Base-by-base conservation (phyloP, 768 basidiomycete genomes). In the Termitomyces sp. region DNA sequence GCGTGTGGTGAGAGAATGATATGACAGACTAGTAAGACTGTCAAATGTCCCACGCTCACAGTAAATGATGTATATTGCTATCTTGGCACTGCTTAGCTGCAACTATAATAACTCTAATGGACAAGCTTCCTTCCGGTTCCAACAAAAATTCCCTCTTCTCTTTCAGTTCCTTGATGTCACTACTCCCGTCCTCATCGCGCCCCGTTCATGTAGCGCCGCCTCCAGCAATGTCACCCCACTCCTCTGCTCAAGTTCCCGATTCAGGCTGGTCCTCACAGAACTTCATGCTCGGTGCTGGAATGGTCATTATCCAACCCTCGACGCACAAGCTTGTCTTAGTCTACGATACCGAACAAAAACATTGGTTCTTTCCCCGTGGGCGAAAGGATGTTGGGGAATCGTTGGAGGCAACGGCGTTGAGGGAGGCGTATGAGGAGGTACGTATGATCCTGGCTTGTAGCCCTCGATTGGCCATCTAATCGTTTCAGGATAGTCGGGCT, bases 371-470 rank as follows among this genome's bases (percentile, higher is more conserved):
- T 4, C 87, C 87, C 0, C 78, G 78, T 53, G 87, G 87, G 8
- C 70, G 87, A 48, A 89, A 88, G 68, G 87, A 89, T 67, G 63
- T 82, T 0, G 85, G 85, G 6, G 87, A 89, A 72, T 79, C 78
- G 2, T 67, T 87, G 30, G 86, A 87, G 65, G 68, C 78, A 48
- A 67, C 86, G 0, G 86, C 82, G 0, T 68, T 88, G 42, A 72
- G 87, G 47, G 87, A 88, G 70, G 86, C 82, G 4, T 82, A 85
- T 65, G 86, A 88, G 66, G 86, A 88, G 80, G 86, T 85, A 58
- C 41, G 48, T 34, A 12, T 30, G 13, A 15, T 18, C 6, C 4
- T 12, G 16, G 18, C 24, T 18, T 54, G n/a, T 6, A n/a, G 3
- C 42, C 45, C 36, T 30, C 24, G 6, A n/a, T 13, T 4, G 11